A percentile compares a stretch with the other conserved stretches of the same genome.
Evolutionary conservation across 495 filamentous ascomycete species (phyloP).

Genomic region (Podospora comata): DNA sequence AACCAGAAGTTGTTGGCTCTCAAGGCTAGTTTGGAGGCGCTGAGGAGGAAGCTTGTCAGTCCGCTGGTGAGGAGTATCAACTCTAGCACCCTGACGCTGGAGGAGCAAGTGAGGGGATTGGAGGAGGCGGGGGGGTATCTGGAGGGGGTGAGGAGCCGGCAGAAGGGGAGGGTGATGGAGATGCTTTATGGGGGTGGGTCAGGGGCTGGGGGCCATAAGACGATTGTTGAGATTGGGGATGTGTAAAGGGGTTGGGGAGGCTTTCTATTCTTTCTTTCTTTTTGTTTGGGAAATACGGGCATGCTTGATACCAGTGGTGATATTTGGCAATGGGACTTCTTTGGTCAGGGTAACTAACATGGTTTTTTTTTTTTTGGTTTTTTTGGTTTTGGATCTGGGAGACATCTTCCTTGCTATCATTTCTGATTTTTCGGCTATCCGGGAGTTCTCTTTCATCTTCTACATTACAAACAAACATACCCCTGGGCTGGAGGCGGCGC

Average conservation of each 20-base stretch:
- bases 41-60: conserved; percentile 73
- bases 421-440: background rate
- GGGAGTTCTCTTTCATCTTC: no score
- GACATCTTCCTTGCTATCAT: background rate
- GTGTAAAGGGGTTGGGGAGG: background rate
- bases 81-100: conserved; percentile 64
- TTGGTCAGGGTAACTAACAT: no score
- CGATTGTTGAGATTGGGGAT: background rate
- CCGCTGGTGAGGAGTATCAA: conserved; percentile 72
- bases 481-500: no score
- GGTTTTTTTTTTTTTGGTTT: background rate
- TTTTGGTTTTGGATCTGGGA: background rate
- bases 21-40: conserved; percentile 74
- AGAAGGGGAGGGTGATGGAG: conserved; percentile 82
- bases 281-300: background rate
- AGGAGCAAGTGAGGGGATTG: conserved; percentile 78
- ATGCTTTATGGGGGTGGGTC: conserved; percentile 61
- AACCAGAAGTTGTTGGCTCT: conserved; percentile 73
- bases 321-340: no score
- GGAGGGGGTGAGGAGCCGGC: conserved; percentile 64
- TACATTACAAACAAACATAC: no score
- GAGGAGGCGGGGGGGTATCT: conserved; percentile 76
- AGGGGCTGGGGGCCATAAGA: background rate
- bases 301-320: background rate
- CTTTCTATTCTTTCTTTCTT: background rate